phyloP scores from a whole-genome alignment of 139 green algal genomes.

The Edaphochlamys debaryana region DNA sequence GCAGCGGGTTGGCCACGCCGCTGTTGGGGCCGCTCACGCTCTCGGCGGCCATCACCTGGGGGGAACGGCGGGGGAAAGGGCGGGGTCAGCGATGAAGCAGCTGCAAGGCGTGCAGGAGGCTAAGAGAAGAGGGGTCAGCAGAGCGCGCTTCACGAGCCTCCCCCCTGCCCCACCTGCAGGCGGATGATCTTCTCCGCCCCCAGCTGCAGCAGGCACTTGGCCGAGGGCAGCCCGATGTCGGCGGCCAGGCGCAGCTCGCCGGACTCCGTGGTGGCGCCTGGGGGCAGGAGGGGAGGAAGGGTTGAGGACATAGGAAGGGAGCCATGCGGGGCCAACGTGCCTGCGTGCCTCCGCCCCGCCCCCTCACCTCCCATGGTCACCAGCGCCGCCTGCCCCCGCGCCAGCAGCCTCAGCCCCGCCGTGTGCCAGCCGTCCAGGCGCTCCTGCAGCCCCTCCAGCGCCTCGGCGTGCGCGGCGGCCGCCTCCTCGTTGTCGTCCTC shows the following conservation, averaged over 20 bases:
- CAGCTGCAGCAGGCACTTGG: conserved; percentile 91
- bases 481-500: conserved; percentile 4
- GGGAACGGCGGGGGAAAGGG: too few relatives aligned
- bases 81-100: too few relatives aligned
- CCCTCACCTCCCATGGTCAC: conserved; percentile 79
- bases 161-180: too few relatives aligned
- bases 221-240: conserved; percentile 90
- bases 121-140: too few relatives aligned
- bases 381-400: conserved; percentile 72
- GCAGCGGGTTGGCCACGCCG: conserved; percentile 25
- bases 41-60: conserved; percentile 62
- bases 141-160: too few relatives aligned
- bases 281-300: not conserved
- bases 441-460: conserved; percentile 15
- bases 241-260: conserved; percentile 66
- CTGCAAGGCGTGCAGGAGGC: too few relatives aligned
- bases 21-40: conserved; percentile 27
- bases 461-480: not conserved
- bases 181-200: conserved; percentile 83
- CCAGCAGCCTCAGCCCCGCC: conserved; percentile 46
- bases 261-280: conserved; percentile 3
- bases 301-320: not conserved
- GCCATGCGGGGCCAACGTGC: not conserved
- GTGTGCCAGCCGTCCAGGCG: conserved; percentile 42
- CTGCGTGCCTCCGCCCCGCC: not conserved